Evolutionary conservation across 441 rosid species (phyloP).

Genomic region (Codiaeum variegatum): DNA sequence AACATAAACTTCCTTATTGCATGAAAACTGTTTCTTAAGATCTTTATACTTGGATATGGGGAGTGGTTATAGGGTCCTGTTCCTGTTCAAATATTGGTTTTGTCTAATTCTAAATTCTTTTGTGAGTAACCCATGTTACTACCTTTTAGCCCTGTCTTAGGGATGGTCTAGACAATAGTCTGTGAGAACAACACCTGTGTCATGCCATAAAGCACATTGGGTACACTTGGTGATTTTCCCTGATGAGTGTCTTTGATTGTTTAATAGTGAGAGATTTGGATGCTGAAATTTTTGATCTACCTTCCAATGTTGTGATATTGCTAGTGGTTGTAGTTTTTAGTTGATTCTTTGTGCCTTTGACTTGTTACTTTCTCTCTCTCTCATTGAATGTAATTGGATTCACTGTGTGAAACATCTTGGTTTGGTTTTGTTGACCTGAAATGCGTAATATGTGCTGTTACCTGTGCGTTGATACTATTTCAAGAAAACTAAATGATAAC

Average conservation of each 20-base stretch:
- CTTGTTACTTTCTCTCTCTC: neutral
- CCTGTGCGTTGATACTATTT: neutral
- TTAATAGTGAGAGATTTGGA: neutral
- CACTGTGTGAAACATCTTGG: neutral
- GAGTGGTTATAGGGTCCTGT: neutral
- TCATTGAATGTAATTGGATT: neutral
- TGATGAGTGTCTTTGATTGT: neutral
- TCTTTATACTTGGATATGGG: neutral
- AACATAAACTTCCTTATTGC: neutral
- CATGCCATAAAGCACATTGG: neutral
- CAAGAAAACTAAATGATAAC: neutral
- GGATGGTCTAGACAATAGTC: neutral
- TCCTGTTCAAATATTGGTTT: neutral
- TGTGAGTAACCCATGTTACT: neutral
- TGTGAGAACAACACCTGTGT: neutral
- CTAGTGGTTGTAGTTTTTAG: neutral
- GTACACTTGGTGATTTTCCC: neutral
- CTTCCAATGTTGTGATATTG: neutral
- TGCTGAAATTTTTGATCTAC: neutral
- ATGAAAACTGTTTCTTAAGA: neutral
- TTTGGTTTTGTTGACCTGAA: neutral
- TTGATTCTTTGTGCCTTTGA: neutral
- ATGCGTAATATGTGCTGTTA: neutral
- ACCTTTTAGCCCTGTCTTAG: neutral
- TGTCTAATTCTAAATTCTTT: neutral